These are phyloP conservation scores for Eucalyptus virginea DNA, from an alignment of 345 rosid species.

Conservation along the genomic window DNA sequence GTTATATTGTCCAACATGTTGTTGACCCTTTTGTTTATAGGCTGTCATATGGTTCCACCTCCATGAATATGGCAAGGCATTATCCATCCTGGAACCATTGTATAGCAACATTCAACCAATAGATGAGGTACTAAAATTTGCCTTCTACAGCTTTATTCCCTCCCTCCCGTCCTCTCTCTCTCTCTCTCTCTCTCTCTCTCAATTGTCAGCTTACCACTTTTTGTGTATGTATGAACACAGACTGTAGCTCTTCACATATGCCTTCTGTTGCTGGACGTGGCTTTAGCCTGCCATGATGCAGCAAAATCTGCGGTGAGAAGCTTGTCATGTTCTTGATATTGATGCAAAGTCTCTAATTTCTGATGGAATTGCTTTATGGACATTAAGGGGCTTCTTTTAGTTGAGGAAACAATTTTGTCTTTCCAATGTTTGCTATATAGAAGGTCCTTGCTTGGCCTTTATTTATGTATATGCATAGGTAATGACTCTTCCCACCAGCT, in stretches of 20 bases:
- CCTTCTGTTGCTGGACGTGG: conserved; percentile 74
- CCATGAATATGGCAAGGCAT: conserved; percentile 68
- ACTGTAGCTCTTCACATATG: conserved; percentile 79
- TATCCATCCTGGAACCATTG: conserved; percentile 66
- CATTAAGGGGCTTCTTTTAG: background rate
- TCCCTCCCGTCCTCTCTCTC: background rate
- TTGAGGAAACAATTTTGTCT: background rate
- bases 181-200: background rate
- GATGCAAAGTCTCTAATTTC: background rate
- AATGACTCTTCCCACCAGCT: background rate
- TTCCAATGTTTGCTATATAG: background rate
- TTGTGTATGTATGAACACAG: conserved; percentile 26
- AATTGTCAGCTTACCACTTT: conserved; percentile 1
- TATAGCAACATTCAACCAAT: conserved; percentile 68
- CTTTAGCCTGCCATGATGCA: conserved; percentile 75
- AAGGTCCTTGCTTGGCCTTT: background rate
- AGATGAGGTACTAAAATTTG: conserved; percentile 57
- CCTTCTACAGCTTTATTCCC: background rate
- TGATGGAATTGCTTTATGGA: background rate
- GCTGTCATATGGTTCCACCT: conserved; percentile 90
- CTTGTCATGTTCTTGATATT: background rate
- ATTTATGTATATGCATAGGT: background rate
- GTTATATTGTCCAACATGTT: background rate
- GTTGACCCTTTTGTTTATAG: conserved; percentile 15
- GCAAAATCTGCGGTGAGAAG: conserved; percentile 62